Evolutionary conservation across 2,329 filamentous ascomycete species (phyloP).

Genomic region (Talaromyces albobiverticillius): DNA sequence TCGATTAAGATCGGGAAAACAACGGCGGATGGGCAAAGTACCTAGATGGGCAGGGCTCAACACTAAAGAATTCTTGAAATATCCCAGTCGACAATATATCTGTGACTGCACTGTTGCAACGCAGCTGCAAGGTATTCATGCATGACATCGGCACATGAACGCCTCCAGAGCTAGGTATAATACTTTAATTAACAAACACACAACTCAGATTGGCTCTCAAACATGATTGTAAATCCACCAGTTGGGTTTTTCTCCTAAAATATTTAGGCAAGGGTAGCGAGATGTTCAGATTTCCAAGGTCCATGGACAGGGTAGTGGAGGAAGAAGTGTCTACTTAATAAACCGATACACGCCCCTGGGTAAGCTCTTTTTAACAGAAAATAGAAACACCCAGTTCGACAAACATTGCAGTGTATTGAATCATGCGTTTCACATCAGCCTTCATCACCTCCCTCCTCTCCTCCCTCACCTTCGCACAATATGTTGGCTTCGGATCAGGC

Average conservation of each 20-base stretch:
- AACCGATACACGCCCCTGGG: no score
- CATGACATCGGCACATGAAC: not conserved
- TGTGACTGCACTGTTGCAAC: no score
- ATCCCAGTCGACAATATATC: no score
- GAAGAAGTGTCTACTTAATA: no score
- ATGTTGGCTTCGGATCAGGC: constrained; percentile 49
- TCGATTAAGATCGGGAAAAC: not conserved
- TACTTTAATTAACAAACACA: not conserved
- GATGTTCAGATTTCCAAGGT: no score
- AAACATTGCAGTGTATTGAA: not conserved
- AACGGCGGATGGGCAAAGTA: no score
- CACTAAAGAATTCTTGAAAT: no score
- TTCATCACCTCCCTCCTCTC: constrained; percentile 14
- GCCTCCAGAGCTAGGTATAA: not conserved
- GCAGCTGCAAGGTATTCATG: not conserved
- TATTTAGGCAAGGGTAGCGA: no score
- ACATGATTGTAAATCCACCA: not conserved
- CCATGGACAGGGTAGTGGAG: no score
- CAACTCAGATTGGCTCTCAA: not conserved
- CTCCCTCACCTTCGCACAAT: constrained; percentile 18
- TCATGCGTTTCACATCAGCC: constrained; percentile 8
- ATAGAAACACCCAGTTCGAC: no score
- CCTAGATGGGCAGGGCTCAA: no score
- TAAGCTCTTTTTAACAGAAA: no score
- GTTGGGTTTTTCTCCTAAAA: not conserved